Evolutionary conservation across 1,284 basidiomycete genomes (phyloP).

Genomic region (Boletus smithii): DNA sequence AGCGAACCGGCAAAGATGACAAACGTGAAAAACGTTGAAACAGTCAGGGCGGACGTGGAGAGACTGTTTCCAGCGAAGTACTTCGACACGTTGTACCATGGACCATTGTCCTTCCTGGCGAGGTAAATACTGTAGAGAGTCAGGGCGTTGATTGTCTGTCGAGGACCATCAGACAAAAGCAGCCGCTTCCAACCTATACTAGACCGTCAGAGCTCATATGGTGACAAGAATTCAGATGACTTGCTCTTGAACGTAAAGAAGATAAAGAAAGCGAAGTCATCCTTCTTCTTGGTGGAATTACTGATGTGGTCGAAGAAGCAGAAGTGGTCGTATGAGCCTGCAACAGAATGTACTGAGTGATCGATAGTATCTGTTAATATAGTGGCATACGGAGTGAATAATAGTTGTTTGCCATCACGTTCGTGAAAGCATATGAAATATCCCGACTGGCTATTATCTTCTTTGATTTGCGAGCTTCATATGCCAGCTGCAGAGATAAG

Average conservation of each 20-base stretch:
- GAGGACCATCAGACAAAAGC: constrained; percentile 92
- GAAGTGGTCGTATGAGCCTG: constrained; percentile 93
- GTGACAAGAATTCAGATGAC: constrained; percentile 26
- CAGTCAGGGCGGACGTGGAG: constrained; percentile 80
- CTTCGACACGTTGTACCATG: constrained; percentile 66
- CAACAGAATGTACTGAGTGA: constrained; percentile 7
- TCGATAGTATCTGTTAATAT: not conserved
- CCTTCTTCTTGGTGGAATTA: constrained; percentile 92
- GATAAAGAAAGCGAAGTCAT: constrained; percentile 98
- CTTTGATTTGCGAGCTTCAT: constrained; percentile 89
- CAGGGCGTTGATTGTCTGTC: constrained; percentile 94
- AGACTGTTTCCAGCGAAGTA: constrained; percentile 68
- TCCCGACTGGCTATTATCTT: constrained; percentile 93
- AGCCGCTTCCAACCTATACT: constrained; percentile 89
- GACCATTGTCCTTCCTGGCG: constrained; percentile 62
- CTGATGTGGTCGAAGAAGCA: constrained; percentile 98
- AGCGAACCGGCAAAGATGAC: constrained; percentile 84
- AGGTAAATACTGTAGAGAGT: constrained; percentile 91
- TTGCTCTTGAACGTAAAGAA: constrained; percentile 98
- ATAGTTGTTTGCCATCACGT: constrained; percentile 95
- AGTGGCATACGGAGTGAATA: constrained; percentile 78
- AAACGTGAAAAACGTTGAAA: constrained; percentile 90
- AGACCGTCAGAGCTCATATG: constrained; percentile 11
- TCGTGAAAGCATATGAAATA: constrained; percentile 96
- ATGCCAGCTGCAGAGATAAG: constrained; percentile 59